phyloP scores from a whole-genome alignment of 2,329 filamentous ascomycete genomes.

The Akanthomyces muscarius region DNA sequence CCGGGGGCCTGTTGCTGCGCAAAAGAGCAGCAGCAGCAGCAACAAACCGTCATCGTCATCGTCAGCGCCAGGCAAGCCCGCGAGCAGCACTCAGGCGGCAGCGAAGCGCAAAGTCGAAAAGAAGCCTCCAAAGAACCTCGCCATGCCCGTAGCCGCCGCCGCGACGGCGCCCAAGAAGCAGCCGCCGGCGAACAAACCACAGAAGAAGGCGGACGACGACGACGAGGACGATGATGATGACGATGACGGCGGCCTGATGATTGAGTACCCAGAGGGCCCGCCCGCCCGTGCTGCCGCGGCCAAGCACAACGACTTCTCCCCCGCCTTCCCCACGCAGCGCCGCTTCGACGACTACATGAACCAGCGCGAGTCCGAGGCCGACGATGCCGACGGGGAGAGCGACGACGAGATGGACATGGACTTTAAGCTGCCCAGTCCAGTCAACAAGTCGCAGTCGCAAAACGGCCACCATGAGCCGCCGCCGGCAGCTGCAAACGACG shows the following conservation, averaged over 20 bases:
- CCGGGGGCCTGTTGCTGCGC: not conserved
- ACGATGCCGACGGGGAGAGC: conserved; percentile 45
- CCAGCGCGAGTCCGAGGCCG: conserved; percentile 43
- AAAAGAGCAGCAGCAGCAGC: not conserved
- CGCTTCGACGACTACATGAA: conserved; percentile 53
- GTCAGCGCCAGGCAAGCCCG: conserved; percentile 12
- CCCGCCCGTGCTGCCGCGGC: conserved; percentile 25
- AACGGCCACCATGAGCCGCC: conserved; percentile 5
- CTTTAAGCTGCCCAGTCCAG: conserved; percentile 52
- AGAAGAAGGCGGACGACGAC: conserved; percentile 38
- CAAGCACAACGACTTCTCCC: conserved; percentile 43
- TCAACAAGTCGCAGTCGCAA: conserved; percentile 37
- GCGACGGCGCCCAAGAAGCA: not conserved
- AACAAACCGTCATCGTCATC: not conserved
- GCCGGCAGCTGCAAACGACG: conserved; percentile 26
- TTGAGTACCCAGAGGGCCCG: conserved; percentile 57
- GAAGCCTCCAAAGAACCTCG: conserved; percentile 32
- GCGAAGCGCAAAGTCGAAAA: conserved; percentile 20
- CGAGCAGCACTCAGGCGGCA: conserved; percentile 21
- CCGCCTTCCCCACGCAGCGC: conserved; percentile 43
- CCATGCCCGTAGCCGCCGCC: conserved; percentile 27
- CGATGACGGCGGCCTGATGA: conserved; percentile 52
- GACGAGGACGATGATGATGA: conserved; percentile 54
- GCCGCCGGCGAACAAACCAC: conserved; percentile 20
- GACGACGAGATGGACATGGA: conserved; percentile 46